Percentiles rank a stretch among this genome's conserved stretches.
These are phyloP conservation scores for Suhomyces sp. DNA, from an alignment of 805 yeast species.

Conservation along the genomic window DNA sequence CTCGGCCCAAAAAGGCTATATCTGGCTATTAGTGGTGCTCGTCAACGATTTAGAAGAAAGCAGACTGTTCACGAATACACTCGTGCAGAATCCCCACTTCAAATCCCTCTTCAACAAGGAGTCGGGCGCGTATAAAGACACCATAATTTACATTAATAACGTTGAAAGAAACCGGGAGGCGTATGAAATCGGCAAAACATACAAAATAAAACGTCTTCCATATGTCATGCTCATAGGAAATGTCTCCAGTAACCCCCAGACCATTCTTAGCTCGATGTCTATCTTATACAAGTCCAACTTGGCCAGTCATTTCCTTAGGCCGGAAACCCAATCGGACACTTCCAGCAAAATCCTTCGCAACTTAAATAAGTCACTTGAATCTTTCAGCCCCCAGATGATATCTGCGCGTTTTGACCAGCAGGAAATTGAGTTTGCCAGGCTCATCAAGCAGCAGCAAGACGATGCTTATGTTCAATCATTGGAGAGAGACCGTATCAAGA, in stretches of 20 bases:
- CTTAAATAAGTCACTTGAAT: conserved; percentile 22
- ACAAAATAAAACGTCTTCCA: conserved; percentile 29
- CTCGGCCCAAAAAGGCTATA: conserved; percentile 23
- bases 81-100: conserved; percentile 17
- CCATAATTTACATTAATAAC: conserved; percentile 29
- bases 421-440: conserved; percentile 38
- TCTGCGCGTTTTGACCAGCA: conserved; percentile 36
- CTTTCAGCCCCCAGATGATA: conserved; percentile 39
- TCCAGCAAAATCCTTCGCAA: conserved; percentile 24
- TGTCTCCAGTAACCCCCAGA: conserved; percentile 31
- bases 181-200: conserved; percentile 34
- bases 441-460: conserved; percentile 42
- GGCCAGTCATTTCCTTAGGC: conserved; percentile 13
- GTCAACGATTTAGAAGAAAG: conserved; percentile 24
- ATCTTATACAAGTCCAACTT: conserved; percentile 33
- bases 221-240: conserved; percentile 39
- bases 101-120: conserved; percentile 15
- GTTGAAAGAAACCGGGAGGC: conserved; percentile 35
- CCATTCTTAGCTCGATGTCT: conserved; percentile 39
- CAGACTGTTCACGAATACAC: conserved; percentile 13
- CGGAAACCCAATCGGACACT: conserved; percentile 18
- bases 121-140: conserved; percentile 26
- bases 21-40: conserved; percentile 35
- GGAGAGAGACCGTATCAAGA: conserved; percentile 53
- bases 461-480: conserved; percentile 41